phyloP scores from a whole-genome alignment of 768 basidiomycete genomes.

The Suillus brevipes region DNA sequence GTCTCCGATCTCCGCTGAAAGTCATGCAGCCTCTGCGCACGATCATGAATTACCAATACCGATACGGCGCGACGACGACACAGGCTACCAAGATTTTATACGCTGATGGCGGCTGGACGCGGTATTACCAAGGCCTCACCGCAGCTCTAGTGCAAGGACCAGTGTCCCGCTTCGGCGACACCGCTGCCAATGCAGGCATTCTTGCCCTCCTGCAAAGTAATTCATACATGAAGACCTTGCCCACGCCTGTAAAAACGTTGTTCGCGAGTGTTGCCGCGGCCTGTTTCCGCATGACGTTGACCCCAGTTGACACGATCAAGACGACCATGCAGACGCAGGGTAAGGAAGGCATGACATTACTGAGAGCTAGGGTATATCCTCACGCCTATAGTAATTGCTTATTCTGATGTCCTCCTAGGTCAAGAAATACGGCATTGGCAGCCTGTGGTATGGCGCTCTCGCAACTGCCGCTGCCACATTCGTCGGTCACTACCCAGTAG shows the following conservation, averaged over 20 bases:
- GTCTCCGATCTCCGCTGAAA: neutral
- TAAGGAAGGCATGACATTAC: constrained; percentile 60
- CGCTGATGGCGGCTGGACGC: constrained; percentile 72
- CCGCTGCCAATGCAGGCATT: constrained; percentile 91
- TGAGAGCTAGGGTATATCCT: constrained; percentile 59
- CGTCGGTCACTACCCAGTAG: constrained; percentile 85
- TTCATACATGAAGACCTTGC: constrained; percentile 63
- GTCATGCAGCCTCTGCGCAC: constrained; percentile 79
- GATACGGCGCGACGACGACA: constrained; percentile 77
- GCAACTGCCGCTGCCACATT: constrained; percentile 94
- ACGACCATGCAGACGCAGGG: constrained; percentile 96
- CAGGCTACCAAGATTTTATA: constrained; percentile 68
- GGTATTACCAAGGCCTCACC: constrained; percentile 85
- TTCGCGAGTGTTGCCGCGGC: constrained; percentile 82
- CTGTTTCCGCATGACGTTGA: constrained; percentile 85
- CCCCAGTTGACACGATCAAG: constrained; percentile 92
- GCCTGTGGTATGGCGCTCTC: constrained; percentile 87
- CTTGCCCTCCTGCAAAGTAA: constrained; percentile 82
- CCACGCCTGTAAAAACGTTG: constrained; percentile 67
- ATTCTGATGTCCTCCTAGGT: constrained; percentile 44
- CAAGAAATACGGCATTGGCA: constrained; percentile 70
- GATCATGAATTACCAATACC: constrained; percentile 96
- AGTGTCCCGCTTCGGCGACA: constrained; percentile 88
- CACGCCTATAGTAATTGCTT: neutral
- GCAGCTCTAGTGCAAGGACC: constrained; percentile 89